Conservation (phyloP, 2,329 filamentous ascomycete genomes). For the Ophidiomyces ophidiicola region DNA sequence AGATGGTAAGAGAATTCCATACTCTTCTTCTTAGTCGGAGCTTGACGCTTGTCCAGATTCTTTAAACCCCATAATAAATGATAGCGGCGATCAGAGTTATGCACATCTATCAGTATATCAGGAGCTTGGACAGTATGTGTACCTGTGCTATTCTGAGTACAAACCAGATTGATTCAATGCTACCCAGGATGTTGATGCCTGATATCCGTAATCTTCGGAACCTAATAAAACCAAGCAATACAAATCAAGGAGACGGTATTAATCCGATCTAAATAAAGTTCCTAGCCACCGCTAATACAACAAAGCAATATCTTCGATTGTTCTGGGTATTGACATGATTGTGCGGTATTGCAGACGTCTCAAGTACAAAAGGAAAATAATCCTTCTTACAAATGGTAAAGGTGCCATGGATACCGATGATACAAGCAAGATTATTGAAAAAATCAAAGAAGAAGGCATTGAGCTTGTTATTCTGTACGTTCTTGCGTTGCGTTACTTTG, state of each 20-base stretch:
- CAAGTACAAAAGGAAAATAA: slow-evolving; percentile 68
- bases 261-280: neutral
- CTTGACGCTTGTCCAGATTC: slow-evolving; percentile 40
- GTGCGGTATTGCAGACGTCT: slow-evolving; percentile 63
- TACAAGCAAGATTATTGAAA: slow-evolving; percentile 55
- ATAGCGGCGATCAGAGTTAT: slow-evolving; percentile 55
- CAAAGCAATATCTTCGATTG: slow-evolving; percentile 63
- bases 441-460: slow-evolving; percentile 64
- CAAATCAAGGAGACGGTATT: slow-evolving; percentile 58
- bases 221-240: slow-evolving; percentile 54
- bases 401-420: slow-evolving; percentile 61
- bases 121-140: slow-evolving; percentile 50
- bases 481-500: neutral
- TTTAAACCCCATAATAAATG: slow-evolving; percentile 46
- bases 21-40: neutral
- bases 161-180: neutral
- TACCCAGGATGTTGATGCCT: slow-evolving; percentile 48
- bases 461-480: slow-evolving; percentile 66
- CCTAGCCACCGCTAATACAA: neutral
- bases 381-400: slow-evolving; percentile 72
- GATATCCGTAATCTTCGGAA: slow-evolving; percentile 54
- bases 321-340: slow-evolving; percentile 81
- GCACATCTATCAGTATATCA: slow-evolving; percentile 65
- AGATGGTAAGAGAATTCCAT: slow-evolving; percentile 39
- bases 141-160: slow-evolving; percentile 17